Conservation (phyloP, 202 grass and related monocot species). For the Carex sylvatica region DNA sequence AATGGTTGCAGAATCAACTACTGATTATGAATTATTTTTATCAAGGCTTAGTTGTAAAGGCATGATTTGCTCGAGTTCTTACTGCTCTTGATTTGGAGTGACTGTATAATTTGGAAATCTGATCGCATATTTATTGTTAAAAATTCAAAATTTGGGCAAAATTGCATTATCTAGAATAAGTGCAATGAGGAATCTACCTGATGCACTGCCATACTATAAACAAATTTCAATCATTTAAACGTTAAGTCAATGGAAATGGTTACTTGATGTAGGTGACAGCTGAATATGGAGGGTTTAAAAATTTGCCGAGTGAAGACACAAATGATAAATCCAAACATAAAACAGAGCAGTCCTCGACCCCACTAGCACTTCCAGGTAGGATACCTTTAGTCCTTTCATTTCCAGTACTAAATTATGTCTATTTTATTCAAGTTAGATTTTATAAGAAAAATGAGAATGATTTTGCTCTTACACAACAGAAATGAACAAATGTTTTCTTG, state of each 20-base stretch:
- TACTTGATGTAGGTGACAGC: conserved; percentile 42
- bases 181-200: background rate
- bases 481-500: background rate
- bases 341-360: conserved; percentile 23
- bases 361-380: conserved; percentile 59
- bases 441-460: background rate
- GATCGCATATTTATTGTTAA: background rate
- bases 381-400: conserved; percentile 13
- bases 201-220: background rate
- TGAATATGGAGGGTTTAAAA: conserved; percentile 73
- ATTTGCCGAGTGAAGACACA: conserved; percentile 45
- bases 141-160: background rate
- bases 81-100: background rate
- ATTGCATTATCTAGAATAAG: background rate
- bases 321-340: conserved; percentile 39
- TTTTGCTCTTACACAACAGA: background rate
- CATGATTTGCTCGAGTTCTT: background rate
- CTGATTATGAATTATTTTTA: background rate
- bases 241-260: background rate
- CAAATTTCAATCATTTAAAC: background rate
- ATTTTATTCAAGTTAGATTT: conserved; percentile 10
- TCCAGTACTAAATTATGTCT: background rate
- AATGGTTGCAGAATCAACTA: background rate
- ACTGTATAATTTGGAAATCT: background rate
- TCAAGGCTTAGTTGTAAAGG: background rate